Conservation (phyloP, 208 protist genomes). For the Trypanosoma vivax region DNA sequence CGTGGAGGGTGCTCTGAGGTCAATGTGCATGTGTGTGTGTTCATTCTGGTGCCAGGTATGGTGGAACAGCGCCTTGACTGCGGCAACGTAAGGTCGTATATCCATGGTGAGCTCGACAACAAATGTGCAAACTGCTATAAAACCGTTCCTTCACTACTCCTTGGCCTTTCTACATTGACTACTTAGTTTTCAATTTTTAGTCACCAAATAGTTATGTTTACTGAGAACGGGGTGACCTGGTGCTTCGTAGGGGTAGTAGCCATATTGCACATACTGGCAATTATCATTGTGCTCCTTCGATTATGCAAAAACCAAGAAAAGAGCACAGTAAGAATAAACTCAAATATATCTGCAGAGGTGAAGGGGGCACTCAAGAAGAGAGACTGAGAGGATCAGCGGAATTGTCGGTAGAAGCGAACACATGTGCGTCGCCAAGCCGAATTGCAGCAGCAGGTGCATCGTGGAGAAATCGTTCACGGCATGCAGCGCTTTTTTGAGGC, state of each 20-base stretch:
- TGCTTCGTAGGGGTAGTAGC: slow-evolving; percentile 19
- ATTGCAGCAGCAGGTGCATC: too few species aligned
- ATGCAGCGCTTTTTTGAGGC: too few species aligned
- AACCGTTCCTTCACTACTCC: not conserved
- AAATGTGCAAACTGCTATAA: slow-evolving; percentile 1
- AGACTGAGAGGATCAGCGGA: not conserved
- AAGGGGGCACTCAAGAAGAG: not conserved
- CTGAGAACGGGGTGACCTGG: slow-evolving; percentile 3
- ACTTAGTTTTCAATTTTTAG: slow-evolving; percentile 7
- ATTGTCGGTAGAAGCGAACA: not conserved
- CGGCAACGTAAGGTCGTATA: too few species aligned
- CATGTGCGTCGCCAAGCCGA: not conserved
- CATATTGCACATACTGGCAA: slow-evolving; percentile 12
- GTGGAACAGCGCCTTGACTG: too few species aligned
- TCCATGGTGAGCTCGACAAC: not conserved
- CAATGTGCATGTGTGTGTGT: too few species aligned
- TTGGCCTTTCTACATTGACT: not conserved
- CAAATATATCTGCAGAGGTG: not conserved
- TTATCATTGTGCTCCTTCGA: slow-evolving; percentile 11
- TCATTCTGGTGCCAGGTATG: too few species aligned
- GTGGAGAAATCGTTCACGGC: too few species aligned
- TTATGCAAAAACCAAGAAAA: slow-evolving; percentile 13
- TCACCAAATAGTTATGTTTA: slow-evolving; percentile 5
- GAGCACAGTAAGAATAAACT: not conserved
- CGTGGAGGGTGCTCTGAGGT: too few species aligned